Evolutionary conservation across 2,329 filamentous ascomycete genomes (phyloP).

Genomic region (Paraconiothyrium sp.): DNA sequence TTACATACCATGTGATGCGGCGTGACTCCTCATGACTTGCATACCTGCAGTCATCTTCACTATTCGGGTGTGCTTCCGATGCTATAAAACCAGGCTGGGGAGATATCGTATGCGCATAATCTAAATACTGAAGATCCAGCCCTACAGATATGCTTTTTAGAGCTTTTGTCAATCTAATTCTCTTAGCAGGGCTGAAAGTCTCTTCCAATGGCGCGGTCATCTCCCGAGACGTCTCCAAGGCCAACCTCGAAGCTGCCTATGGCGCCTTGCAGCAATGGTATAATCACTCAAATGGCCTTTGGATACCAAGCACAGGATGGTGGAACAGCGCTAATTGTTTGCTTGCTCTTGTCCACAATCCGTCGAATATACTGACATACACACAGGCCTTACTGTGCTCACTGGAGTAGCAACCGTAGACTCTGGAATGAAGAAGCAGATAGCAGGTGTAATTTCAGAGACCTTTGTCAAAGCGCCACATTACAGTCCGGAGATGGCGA

Average conservation of each 20-base stretch:
- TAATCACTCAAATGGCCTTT: conserved; percentile 14
- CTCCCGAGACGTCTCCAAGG: background rate
- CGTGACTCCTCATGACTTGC: conserved; percentile 8
- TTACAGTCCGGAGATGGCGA: conserved; percentile 10
- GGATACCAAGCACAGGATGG: conserved; percentile 16
- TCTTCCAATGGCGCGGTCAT: background rate
- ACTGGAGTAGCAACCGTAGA: conserved; percentile 10
- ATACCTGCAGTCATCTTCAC: background rate
- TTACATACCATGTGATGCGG: conserved; percentile 13
- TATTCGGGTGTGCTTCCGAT: background rate
- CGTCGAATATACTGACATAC: background rate
- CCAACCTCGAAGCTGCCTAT: conserved; percentile 10
- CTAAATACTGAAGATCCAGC: background rate
- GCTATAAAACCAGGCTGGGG: background rate
- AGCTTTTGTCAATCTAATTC: background rate
- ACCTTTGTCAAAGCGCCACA: conserved; percentile 8
- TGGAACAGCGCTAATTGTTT: conserved; percentile 20
- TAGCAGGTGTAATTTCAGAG: conserved; percentile 7
- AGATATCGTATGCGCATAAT: background rate
- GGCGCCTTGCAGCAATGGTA: conserved; percentile 14
- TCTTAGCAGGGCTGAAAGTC: background rate
- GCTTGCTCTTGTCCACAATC: background rate
- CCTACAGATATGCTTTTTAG: background rate
- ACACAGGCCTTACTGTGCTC: conserved; percentile 12
- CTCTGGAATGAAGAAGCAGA: background rate